Conservation (phyloP, 768 basidiomycete genomes). For the Russula sp. region DNA sequence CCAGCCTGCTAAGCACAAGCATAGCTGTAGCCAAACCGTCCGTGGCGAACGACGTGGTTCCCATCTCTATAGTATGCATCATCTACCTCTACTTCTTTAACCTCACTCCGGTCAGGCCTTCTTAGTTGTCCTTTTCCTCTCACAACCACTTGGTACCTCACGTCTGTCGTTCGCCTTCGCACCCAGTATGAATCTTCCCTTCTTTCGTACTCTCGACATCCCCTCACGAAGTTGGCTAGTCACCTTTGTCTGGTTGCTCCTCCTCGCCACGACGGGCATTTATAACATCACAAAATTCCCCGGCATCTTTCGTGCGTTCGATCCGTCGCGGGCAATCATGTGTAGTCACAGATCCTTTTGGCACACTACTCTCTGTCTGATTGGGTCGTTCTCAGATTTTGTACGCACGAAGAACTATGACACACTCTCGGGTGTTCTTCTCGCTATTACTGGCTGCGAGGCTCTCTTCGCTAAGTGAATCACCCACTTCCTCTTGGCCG, state of each 20-base stretch:
- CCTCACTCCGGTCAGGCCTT: conserved; percentile 37
- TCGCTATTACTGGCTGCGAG: conserved; percentile 66
- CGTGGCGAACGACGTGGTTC: conserved; percentile 42
- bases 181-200: conserved; percentile 37
- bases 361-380: not conserved
- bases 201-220: not conserved
- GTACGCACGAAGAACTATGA: conserved; percentile 59
- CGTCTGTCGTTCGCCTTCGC: conserved; percentile 48
- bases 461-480: conserved; percentile 59
- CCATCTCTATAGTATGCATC: conserved; percentile 50
- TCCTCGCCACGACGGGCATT: conserved; percentile 48
- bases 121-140: conserved; percentile 49
- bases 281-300: conserved; percentile 50
- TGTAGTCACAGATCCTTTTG: conserved; percentile 31
- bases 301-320: conserved; percentile 59
- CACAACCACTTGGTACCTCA: conserved; percentile 55
- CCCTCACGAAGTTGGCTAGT: conserved; percentile 31
- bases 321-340: conserved; percentile 59
- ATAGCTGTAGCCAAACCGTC: conserved; percentile 47
- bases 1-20: not conserved
- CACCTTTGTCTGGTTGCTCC: conserved; percentile 50
- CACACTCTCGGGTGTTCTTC: conserved; percentile 54
- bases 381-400: conserved; percentile 40
- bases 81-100: not conserved
- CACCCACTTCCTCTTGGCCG: not conserved